phyloP scores from a whole-genome alignment of 164 flowering plant species.

The Stephania japonica region DNA sequence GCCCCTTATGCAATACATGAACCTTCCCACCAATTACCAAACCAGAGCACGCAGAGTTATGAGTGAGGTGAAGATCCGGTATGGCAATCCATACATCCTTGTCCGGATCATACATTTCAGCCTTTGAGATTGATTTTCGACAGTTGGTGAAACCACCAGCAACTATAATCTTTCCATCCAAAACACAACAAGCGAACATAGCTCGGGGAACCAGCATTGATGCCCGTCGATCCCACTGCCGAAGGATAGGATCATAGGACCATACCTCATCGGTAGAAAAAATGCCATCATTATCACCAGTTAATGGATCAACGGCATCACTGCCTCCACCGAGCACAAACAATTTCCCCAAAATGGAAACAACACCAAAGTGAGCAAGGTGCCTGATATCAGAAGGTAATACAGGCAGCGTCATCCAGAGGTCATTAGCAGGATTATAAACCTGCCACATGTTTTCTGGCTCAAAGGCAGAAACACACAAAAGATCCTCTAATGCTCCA shows the following conservation, averaged over 20 bases:
- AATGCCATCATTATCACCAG: slow-evolving; percentile 91
- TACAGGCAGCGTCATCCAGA: slow-evolving; percentile 79
- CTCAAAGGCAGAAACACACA: slow-evolving; percentile 75
- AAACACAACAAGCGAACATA: slow-evolving; percentile 89
- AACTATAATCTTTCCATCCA: slow-evolving; percentile 78
- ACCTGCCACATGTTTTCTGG: slow-evolving; percentile 93
- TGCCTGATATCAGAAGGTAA: slow-evolving; percentile 76
- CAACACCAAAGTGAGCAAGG: slow-evolving; percentile 80
- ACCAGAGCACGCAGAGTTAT: slow-evolving; percentile 77
- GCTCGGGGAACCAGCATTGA: slow-evolving; percentile 84
- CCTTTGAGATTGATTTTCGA: slow-evolving; percentile 70
- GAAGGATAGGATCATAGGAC: slow-evolving; percentile 68
- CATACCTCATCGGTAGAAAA: slow-evolving; percentile 92
- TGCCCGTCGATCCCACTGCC: slow-evolving; percentile 58
- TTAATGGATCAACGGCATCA: slow-evolving; percentile 82
- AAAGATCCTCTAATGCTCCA: slow-evolving; percentile 60
- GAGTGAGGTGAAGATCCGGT: slow-evolving; percentile 71
- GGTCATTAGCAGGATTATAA: slow-evolving; percentile 71
- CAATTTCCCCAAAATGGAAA: slow-evolving; percentile 65
- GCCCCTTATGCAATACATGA: slow-evolving; percentile 84
- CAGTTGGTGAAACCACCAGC: slow-evolving; percentile 93
- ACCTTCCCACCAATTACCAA: slow-evolving; percentile 68
- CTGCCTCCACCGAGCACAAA: slow-evolving; percentile 95
- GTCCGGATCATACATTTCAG: slow-evolving; percentile 84
- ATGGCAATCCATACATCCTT: slow-evolving; percentile 71